Base-by-base conservation (phyloP, 2,329 filamentous ascomycete genomes). In the Dactylellina haptotyla region DNA sequence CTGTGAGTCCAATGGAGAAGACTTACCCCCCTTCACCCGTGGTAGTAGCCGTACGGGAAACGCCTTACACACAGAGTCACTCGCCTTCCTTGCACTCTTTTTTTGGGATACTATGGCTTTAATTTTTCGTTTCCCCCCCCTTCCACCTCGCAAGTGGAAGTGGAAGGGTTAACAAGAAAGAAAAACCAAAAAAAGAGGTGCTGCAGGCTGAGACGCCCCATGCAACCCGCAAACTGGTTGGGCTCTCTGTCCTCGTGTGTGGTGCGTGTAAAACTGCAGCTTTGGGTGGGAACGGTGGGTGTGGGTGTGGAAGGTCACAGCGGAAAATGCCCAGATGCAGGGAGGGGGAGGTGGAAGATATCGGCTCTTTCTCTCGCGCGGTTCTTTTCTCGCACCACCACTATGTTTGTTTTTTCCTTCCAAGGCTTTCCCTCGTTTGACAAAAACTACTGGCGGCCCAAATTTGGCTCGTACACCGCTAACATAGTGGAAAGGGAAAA, bases 351-450 rank as follows among this genome's bases (percentile, higher is more conserved):
- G 16, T 25, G 51, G 53, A 64, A 72, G 67, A 65, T 72, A 72
- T 72, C 67, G 67, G 67, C 67, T 72, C 67, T 72, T 72, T 72
- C 67, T 72, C 61, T 72, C 67, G 67, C 67, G 67, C 67, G 67
- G 67, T 72, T 72, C 67, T 72, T 72, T 71, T 72, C 66, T 58
- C 20, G 46, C 54, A 53, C 54, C 54, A 59, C 39, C 53, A 41
- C 23, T 43, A 56, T 43, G 61, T 50, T 43, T 54, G 67, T 62
- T 65, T 72, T 72, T 72, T 64, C 65, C 41, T 39, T 43, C 59
- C 39, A 58, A 30, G 54, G 30, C 43, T 57, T 8, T 8, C 51
- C 23, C 53, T 72, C 67, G 67, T 72, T 54, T 72, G 67, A 54
- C 59, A 58, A 61, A 67, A 72, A 39, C 59, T 65, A 72, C 67